Evolutionary conservation across 1,284 basidiomycete genomes (phyloP), one percentile per base, ranked within the genome.

Genomic region (Papiliotrema nemorosa): DNA sequence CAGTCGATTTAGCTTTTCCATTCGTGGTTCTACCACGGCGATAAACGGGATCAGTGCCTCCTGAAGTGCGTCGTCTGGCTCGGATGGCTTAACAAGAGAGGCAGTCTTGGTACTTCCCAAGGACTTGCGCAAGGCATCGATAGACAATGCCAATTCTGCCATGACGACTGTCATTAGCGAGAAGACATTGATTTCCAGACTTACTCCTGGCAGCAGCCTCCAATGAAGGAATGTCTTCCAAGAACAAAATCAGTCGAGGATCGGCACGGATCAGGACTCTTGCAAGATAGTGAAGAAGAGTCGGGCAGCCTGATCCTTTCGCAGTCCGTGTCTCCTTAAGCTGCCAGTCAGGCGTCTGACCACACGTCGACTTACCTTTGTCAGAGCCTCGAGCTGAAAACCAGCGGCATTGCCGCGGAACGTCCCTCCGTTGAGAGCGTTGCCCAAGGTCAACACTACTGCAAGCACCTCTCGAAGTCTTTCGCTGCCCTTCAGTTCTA

Each of bases 221-320:
- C 2, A 94, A 65, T 63, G 84, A 84, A 3, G 88, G 84, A 60
- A 89, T 76, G 22, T 93, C 90, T 33, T 90, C 86, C 7, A 88
- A 79, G 72, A 91, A 93, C 13, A 80, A 80, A 0, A 87, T 77
- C 4, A 88, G 67, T 0, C 78, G 76, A 1, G 86, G 81, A 63
- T 91, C 84, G 12, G 79, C 80, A 38, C 83, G 80, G 53, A 88
- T 70, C n/a, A 94, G 77, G 5, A 88, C 79, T 44, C 81, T 79
- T 6, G 88, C 88, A 22, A 94, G 66, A 67, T 90, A 94, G 70
- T 96, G 90, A 24, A 96, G 76, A 22, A 96, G 77, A 0, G 88
- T 93, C 0, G 90, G 88, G 59, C 88, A 92, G 2, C 82, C 82
- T 0, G 81, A 80, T 0, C 82, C 81, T 52, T 82, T 84, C 0